These are phyloP conservation scores for Cladosporium sp. DNA, from an alignment of 2,329 filamentous ascomycete species.

Conservation along the genomic window DNA sequence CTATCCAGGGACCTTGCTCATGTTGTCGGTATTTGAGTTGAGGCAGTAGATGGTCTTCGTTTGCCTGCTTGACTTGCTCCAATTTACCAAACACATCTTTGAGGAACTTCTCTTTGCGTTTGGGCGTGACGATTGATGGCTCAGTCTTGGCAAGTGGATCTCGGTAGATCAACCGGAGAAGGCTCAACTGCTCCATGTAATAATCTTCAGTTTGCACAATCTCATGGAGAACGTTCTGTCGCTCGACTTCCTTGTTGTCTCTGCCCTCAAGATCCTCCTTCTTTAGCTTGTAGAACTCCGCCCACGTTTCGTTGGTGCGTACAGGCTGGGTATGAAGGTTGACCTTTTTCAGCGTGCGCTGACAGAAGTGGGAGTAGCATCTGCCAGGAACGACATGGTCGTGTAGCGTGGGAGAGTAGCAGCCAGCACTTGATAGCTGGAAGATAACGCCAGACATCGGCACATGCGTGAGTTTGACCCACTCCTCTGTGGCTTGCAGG, in stretches of 20 bases:
- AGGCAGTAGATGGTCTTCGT: constrained; percentile 87
- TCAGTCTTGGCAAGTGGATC: constrained; percentile 73
- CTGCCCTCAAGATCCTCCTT: constrained; percentile 72
- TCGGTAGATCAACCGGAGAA: constrained; percentile 80
- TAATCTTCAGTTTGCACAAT: constrained; percentile 90
- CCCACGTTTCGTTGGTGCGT: constrained; percentile 78
- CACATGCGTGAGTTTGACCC: constrained; percentile 87
- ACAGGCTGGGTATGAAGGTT: constrained; percentile 75
- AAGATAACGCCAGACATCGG: constrained; percentile 86
- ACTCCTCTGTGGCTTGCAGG: constrained; percentile 87
- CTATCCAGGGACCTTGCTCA: constrained; percentile 92
- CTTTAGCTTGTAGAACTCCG: constrained; percentile 80
- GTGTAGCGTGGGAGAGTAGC: constrained; percentile 85
- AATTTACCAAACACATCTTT: constrained; percentile 86
- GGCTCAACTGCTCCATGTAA: constrained; percentile 85
- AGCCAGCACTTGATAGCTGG: constrained; percentile 88
- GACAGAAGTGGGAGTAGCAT: constrained; percentile 93
- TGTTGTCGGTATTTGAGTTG: constrained; percentile 96
- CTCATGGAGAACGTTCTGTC: constrained; percentile 93
- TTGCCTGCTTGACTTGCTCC: constrained; percentile 83
- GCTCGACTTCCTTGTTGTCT: constrained; percentile 83
- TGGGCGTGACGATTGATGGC: constrained; percentile 77
- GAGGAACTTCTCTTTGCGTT: constrained; percentile 77
- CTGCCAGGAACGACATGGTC: constrained; percentile 65
- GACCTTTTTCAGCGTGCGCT: constrained; percentile 90